phyloP scores from a whole-genome alignment of 2,329 filamentous ascomycete species.

The Phyllosticta citrichinensis region DNA sequence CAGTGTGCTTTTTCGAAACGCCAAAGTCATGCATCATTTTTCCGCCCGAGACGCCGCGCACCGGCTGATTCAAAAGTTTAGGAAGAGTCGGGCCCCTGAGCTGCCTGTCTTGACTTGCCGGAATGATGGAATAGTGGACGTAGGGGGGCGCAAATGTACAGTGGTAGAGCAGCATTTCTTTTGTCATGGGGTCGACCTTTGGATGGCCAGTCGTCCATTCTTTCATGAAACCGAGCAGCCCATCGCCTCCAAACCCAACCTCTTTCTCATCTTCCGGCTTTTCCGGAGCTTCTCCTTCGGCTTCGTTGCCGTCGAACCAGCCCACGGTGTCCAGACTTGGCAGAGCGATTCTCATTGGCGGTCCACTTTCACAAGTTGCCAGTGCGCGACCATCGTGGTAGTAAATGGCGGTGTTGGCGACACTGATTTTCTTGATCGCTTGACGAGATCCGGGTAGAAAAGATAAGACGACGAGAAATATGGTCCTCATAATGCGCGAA shows the following conservation, averaged over 20 bases:
- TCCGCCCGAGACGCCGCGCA: constrained; percentile 52
- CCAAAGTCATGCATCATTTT: constrained; percentile 75
- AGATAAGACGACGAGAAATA: constrained; percentile 49
- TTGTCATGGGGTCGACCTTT: constrained; percentile 53
- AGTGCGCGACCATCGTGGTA: constrained; percentile 60
- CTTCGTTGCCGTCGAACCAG: constrained; percentile 54
- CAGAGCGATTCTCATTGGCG: constrained; percentile 54
- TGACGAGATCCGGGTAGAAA: constrained; percentile 46
- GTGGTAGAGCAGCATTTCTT: constrained; percentile 59
- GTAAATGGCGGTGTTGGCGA: constrained; percentile 57
- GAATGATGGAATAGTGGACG: constrained; percentile 55
- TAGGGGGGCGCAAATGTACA: constrained; percentile 56
- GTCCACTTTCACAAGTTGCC: constrained; percentile 62
- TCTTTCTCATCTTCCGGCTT: constrained; percentile 11
- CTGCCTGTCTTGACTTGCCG: constrained; percentile 13
- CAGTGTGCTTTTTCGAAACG: constrained; percentile 50
- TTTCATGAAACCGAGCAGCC: constrained; percentile 51
- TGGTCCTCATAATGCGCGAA: constrained; percentile 45
- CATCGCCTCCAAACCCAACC: constrained; percentile 43
- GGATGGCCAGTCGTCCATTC: constrained; percentile 65
- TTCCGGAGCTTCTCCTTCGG: constrained; percentile 42
- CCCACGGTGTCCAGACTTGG: constrained; percentile 58
- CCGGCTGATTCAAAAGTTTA: constrained; percentile 41
- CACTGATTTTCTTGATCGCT: constrained; percentile 57
- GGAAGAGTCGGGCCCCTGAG: not conserved